Conservation (phyloP, 768 basidiomycete species). For the Podaxis sp. region DNA sequence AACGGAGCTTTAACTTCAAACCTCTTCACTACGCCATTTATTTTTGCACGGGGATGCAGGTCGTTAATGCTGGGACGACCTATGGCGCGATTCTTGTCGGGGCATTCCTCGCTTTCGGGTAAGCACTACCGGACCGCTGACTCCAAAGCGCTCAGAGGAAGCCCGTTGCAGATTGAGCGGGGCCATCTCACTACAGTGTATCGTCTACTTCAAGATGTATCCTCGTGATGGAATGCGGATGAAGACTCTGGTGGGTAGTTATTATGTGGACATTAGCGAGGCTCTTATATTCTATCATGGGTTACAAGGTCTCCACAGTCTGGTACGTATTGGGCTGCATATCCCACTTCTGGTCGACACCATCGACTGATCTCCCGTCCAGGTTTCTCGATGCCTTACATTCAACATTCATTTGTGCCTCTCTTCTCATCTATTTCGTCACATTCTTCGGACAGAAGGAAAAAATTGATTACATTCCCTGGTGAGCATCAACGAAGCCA, state of each 20-base stretch:
- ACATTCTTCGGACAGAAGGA: constrained; percentile 36
- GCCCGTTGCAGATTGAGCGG: constrained; percentile 36
- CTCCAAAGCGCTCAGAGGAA: background rate
- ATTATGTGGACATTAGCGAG: background rate
- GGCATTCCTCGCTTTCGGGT: constrained; percentile 39
- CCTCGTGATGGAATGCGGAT: constrained; percentile 28
- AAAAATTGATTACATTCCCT: constrained; percentile 43
- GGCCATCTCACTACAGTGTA: constrained; percentile 37
- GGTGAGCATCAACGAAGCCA: constrained; percentile 28
- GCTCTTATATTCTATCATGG: background rate
- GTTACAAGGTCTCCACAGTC: constrained; percentile 23
- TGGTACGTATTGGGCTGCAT: constrained; percentile 25
- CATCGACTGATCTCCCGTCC: background rate
- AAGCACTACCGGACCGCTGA: constrained; percentile 8
- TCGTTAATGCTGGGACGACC: constrained; percentile 30
- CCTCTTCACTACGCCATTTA: background rate
- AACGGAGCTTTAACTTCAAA: background rate
- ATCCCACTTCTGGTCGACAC: background rate
- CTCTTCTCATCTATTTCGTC: constrained; percentile 47
- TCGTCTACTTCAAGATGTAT: constrained; percentile 41
- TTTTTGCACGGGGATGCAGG: constrained; percentile 1
- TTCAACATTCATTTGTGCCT: constrained; percentile 37
- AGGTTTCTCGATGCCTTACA: constrained; percentile 39
- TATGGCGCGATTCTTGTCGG: constrained; percentile 44
- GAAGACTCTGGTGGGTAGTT: constrained; percentile 33